These are phyloP conservation scores for Rutstroemia sp. DNA, from an alignment of 2,329 filamentous ascomycete species.

Conservation along the genomic window DNA sequence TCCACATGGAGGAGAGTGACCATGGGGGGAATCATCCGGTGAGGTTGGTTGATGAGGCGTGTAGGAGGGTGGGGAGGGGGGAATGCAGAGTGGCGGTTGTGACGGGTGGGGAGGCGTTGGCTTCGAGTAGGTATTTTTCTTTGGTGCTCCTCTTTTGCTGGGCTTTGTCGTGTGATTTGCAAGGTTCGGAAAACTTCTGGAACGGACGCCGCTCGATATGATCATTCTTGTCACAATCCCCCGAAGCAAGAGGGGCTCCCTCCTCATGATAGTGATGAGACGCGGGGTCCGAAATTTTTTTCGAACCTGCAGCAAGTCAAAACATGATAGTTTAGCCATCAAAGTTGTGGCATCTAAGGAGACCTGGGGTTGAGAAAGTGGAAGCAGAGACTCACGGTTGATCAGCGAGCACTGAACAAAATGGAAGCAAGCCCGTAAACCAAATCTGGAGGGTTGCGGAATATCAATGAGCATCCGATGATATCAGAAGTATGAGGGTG, in stretches of 20 bases:
- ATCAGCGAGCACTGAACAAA: too few species aligned
- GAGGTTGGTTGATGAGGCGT: conserved; percentile 55
- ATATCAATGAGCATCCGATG: too few species aligned
- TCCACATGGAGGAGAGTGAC: neutral
- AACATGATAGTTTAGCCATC: too few species aligned
- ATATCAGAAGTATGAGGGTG: too few species aligned
- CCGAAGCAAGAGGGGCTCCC: neutral
- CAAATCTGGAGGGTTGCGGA: too few species aligned
- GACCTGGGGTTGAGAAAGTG: too few species aligned
- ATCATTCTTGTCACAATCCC: neutral
- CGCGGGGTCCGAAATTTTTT: neutral
- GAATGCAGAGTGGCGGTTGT: conserved; percentile 50
- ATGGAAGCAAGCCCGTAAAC: too few species aligned
- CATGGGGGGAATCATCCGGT: conserved; percentile 45
- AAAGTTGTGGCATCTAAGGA: too few species aligned
- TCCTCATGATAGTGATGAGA: neutral
- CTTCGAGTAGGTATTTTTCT: conserved; percentile 20
- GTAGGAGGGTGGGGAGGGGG: conserved; percentile 45
- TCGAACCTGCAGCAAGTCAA: too few species aligned
- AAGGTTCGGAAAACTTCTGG: neutral
- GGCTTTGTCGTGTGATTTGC: neutral
- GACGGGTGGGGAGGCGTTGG: conserved; percentile 57
- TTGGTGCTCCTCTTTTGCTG: neutral
- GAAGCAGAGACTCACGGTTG: too few species aligned
- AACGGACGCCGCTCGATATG: neutral